A percentile compares a stretch with the other conserved stretches of the same genome.
Evolutionary conservation across 2,329 filamentous ascomycete species (phyloP).

Genomic region (Pyrenophora teres): DNA sequence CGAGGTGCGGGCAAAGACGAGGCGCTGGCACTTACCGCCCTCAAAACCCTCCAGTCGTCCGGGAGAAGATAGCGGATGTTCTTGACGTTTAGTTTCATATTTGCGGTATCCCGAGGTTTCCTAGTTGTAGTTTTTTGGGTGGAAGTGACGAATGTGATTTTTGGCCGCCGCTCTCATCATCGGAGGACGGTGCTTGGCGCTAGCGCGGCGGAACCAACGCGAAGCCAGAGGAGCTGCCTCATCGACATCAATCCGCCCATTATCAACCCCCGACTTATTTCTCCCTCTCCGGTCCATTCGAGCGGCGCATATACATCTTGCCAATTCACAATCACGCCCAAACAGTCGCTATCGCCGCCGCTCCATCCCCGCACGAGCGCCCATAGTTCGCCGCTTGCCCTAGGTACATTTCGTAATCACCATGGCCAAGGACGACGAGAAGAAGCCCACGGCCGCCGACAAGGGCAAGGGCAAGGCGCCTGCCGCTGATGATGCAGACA

Average conservation of each 20-base stretch:
- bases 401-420: constrained; percentile 53
- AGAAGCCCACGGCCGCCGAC: constrained; percentile 78
- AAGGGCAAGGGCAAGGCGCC: constrained; percentile 96
- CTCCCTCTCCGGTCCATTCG: constrained; percentile 16
- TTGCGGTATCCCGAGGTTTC: constrained; percentile 14
- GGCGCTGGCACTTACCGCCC: constrained; percentile 66
- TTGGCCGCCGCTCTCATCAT: constrained; percentile 17
- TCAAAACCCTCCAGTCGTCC: constrained; percentile 95
- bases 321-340: background rate
- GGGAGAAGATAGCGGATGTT: constrained; percentile 87
- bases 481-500: constrained; percentile 63
- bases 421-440: constrained; percentile 92
- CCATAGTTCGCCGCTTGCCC: constrained; percentile 41
- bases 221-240: constrained; percentile 35
- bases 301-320: constrained; percentile 5
- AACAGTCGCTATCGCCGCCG: constrained; percentile 16
- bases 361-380: constrained; percentile 16
- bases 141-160: background rate
- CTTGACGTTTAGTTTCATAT: constrained; percentile 94
- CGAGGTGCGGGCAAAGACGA: constrained; percentile 18
- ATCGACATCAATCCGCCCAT: constrained; percentile 34
- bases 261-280: constrained; percentile 20
- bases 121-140: background rate
- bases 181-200: constrained; percentile 32
- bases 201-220: constrained; percentile 22